A percentile compares a stretch with the other conserved stretches of the same genome.
phyloP scores from a whole-genome alignment of 495 filamentous ascomycete genomes.

The Neurospora intermedia region DNA sequence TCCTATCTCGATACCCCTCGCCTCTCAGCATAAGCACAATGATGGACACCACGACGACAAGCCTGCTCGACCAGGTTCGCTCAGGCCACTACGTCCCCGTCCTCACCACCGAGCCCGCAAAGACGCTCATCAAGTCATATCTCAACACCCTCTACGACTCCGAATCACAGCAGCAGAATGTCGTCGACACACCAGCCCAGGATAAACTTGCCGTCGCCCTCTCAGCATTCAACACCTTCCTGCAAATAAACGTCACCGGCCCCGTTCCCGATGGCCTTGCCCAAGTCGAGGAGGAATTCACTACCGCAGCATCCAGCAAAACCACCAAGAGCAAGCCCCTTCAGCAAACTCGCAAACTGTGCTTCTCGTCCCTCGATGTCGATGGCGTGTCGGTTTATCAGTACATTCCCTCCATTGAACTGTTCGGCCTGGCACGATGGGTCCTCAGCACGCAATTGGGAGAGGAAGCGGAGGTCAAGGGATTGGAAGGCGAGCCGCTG shows the following conservation, averaged over 20 bases:
- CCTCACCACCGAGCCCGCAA: slow-evolving; percentile 9
- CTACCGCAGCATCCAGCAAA: slow-evolving; percentile 8
- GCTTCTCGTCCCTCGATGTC: slow-evolving; percentile 55
- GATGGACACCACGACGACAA: neutral
- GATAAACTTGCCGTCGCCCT: slow-evolving; percentile 46
- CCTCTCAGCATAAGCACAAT: neutral
- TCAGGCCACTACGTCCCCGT: slow-evolving; percentile 17
- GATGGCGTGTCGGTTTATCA: slow-evolving; percentile 84
- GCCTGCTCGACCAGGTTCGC: slow-evolving; percentile 2
- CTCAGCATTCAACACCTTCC: slow-evolving; percentile 68
- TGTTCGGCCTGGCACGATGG: slow-evolving; percentile 66
- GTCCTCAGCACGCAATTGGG: slow-evolving; percentile 43
- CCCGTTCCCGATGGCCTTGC: slow-evolving; percentile 51
- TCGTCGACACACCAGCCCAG: neutral
- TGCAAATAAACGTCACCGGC: slow-evolving; percentile 87
- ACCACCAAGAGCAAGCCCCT: neutral
- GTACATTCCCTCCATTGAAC: slow-evolving; percentile 68
- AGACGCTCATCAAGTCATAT: slow-evolving; percentile 9
- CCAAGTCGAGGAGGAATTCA: slow-evolving; percentile 18
- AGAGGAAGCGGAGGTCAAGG: neutral
- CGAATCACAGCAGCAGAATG: slow-evolving; percentile 30
- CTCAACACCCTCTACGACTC: neutral
- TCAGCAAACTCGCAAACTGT: slow-evolving; percentile 11
- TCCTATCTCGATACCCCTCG: neutral
- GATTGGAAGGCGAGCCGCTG: neutral